Percentiles rank a stretch among this genome's conserved stretches.
Conservation (phyloP, 352 stramenopile genomes). For the Pythium dissotocum region DNA sequence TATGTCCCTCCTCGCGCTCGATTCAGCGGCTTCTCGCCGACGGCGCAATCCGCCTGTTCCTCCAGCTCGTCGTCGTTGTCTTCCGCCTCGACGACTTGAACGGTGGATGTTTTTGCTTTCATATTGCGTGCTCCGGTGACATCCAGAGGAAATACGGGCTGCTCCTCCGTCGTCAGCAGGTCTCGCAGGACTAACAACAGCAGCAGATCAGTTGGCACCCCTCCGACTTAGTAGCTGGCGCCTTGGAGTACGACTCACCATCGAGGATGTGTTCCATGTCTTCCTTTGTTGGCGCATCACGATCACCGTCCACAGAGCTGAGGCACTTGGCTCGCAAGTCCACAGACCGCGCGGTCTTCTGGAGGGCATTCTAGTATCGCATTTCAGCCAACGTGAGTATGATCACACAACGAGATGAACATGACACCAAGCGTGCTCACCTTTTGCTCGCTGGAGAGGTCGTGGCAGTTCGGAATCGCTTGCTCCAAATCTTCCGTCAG, state of each 20-base stretch:
- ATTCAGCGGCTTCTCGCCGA: neutral
- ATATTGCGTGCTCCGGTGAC: neutral
- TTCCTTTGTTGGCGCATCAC: slow-evolving; percentile 55
- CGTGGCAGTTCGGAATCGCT: slow-evolving; percentile 40
- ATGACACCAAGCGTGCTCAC: slow-evolving; percentile 11
- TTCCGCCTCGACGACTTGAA: slow-evolving; percentile 25
- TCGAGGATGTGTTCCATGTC: slow-evolving; percentile 66
- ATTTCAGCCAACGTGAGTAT: neutral
- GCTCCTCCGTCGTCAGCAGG: slow-evolving; percentile 7
- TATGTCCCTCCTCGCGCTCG: slow-evolving; percentile 37
- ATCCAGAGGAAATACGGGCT: slow-evolving; percentile 22
- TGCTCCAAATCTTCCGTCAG: slow-evolving; percentile 40
- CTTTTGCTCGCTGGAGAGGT: slow-evolving; percentile 45
- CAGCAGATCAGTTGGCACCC: slow-evolving; percentile 1
- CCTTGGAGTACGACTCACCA: slow-evolving; percentile 25
- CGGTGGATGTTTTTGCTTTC: slow-evolving; percentile 16
- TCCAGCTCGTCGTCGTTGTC: slow-evolving; percentile 22
- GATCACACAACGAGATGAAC: neutral
- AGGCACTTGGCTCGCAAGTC: slow-evolving; percentile 57
- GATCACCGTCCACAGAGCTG: slow-evolving; percentile 57
- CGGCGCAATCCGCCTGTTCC: slow-evolving; percentile 18
- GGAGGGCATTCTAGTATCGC: neutral
- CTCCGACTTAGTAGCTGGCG: neutral
- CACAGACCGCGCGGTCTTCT: slow-evolving; percentile 36
- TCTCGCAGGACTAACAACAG: slow-evolving; percentile 8